Percentiles rank a stretch among this genome's conserved stretches.
Evolutionary conservation across 257 asterid species (phyloP).

Genomic region (Pogostemon cablin): DNA sequence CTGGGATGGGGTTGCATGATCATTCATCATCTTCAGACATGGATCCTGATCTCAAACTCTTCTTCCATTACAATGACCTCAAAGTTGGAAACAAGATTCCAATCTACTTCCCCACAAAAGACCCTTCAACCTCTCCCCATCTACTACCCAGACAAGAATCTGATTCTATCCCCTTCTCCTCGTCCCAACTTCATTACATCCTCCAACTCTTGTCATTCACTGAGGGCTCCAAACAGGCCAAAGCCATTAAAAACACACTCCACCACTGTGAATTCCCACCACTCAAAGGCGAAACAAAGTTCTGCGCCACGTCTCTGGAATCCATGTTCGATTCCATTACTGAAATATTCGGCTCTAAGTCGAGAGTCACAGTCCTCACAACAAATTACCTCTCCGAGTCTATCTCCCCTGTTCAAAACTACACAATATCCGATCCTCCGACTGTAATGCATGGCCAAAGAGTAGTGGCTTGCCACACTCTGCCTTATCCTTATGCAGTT

Average conservation of each 20-base stretch:
- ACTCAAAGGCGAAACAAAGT: conserved; percentile 62
- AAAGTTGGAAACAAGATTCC: conserved; percentile 50
- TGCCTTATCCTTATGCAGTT: conserved; percentile 90
- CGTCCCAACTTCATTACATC: conserved; percentile 46
- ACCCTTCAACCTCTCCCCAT: conserved; percentile 59
- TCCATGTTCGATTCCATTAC: conserved; percentile 61
- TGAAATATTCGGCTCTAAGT: conserved; percentile 34
- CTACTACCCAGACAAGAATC: conserved; percentile 65
- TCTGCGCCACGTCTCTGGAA: conserved; percentile 77
- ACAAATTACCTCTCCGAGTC: conserved; percentile 47
- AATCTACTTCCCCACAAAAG: conserved; percentile 57
- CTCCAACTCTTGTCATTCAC: conserved; percentile 54
- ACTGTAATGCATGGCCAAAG: conserved; percentile 36
- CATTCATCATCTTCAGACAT: conserved; percentile 30
- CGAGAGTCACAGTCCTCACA: conserved; percentile 46
- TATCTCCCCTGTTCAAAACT: conserved; percentile 52
- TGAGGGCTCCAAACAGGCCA: conserved; percentile 58
- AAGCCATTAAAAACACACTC: conserved; percentile 62
- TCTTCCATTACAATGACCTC: conserved; percentile 55
- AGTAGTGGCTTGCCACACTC: conserved; percentile 63
- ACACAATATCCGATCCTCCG: conserved; percentile 50
- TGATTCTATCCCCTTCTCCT: conserved; percentile 68
- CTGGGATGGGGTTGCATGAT: not conserved
- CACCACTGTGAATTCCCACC: conserved; percentile 71
- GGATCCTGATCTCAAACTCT: conserved; percentile 62